phyloP scores from a whole-genome alignment of 1,139 yeast species.

The Torulaspora pretoriensis region DNA sequence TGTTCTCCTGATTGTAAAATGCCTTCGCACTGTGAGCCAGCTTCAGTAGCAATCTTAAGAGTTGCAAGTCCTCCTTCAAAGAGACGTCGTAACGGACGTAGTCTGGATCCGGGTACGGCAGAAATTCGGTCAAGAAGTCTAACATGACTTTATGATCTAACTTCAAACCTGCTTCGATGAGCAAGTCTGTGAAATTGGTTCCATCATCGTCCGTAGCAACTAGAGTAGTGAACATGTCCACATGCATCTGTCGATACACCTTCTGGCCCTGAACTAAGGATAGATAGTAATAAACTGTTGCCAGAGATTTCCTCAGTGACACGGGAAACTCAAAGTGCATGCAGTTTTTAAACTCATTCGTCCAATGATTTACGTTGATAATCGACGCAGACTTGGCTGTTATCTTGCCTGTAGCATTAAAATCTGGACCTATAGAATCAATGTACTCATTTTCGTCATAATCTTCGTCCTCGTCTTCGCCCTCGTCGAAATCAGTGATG shows the following conservation, averaged over 20 bases:
- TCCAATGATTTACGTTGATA: conserved; percentile 78
- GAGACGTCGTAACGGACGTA: conserved; percentile 37
- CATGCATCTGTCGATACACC: conserved; percentile 56
- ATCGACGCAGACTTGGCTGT: conserved; percentile 69
- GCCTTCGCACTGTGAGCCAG: conserved; percentile 40
- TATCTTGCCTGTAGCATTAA: conserved; percentile 51
- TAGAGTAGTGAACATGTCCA: conserved; percentile 59
- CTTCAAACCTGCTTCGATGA: conserved; percentile 37
- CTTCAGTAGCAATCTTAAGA: conserved; percentile 38
- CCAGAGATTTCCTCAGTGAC: conserved; percentile 54
- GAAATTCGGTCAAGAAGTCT: conserved; percentile 43
- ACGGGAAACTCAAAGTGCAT: conserved; percentile 80
- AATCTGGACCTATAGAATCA: conserved; percentile 45
- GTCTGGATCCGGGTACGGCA: conserved; percentile 46
- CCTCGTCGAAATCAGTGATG: conserved; percentile 43
- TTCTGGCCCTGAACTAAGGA: conserved; percentile 74
- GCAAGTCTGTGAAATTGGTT: conserved; percentile 44
- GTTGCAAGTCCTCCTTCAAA: conserved; percentile 35
- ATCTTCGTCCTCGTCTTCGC: conserved; percentile 42
- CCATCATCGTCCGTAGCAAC: conserved; percentile 36
- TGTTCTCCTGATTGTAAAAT: conserved; percentile 39
- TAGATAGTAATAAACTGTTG: conserved; percentile 68
- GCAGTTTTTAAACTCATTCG: conserved; percentile 80
- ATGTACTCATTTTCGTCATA: conserved; percentile 42
- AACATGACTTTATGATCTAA: conserved; percentile 55